Evolutionary conservation across 2,329 filamentous ascomycete genomes (phyloP).

Genomic region (Aspergillus sp.): DNA sequence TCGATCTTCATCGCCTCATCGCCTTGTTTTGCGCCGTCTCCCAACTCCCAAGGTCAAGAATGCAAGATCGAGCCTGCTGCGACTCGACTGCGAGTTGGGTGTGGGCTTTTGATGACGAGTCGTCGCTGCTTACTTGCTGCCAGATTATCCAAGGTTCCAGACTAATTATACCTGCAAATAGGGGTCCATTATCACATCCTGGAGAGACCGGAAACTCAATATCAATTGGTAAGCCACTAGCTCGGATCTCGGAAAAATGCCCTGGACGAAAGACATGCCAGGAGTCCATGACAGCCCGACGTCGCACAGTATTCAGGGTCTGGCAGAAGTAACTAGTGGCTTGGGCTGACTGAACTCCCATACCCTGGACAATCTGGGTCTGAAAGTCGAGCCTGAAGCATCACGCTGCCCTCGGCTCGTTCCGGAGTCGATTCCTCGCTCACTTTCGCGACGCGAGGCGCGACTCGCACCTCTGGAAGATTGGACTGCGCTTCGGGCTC

Average conservation of each 20-base stretch:
- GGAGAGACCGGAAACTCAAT: neutral
- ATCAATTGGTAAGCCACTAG: neutral
- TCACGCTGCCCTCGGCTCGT: neutral
- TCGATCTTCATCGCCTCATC: conserved; percentile 5
- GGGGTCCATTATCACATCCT: neutral
- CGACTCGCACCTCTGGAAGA: no score
- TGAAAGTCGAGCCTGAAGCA: neutral
- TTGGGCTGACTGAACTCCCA: no score
- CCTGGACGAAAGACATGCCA: neutral
- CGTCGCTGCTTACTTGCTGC: neutral
- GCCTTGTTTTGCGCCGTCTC: neutral
- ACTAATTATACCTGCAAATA: neutral
- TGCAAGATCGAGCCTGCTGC: neutral
- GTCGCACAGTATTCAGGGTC: neutral
- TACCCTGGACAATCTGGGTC: neutral
- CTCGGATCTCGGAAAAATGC: neutral
- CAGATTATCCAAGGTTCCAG: neutral
- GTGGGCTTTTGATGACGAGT: neutral
- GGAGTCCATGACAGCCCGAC: neutral
- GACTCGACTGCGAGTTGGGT: neutral
- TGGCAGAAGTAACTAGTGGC: neutral
- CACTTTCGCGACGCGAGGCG: no score
- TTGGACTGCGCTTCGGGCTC: no score
- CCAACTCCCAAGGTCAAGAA: neutral
- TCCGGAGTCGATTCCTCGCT: neutral